Base-by-base conservation (phyloP, 2,329 filamentous ascomycete genomes). In the Lachnellula subtilissima region DNA sequence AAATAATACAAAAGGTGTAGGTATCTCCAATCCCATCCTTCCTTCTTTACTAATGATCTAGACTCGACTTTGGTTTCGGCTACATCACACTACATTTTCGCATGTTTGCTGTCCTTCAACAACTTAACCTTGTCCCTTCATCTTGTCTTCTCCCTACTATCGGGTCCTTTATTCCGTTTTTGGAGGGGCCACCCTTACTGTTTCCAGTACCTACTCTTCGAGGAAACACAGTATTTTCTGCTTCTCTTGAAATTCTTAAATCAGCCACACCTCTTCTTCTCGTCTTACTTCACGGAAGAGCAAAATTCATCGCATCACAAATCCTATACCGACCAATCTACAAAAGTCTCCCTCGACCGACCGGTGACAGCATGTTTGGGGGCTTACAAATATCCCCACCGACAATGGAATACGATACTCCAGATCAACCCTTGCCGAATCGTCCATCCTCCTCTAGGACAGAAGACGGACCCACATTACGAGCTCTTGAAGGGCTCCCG, bases 21-120 rank as follows among this genome's bases (percentile, higher is more conserved):
- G 62, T 60, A 19, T 32, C 35, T 11, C 5, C 52, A 15, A 23
- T 15, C 46, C 35, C 9, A 40, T 8, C 4, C 8, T 28, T n/a
- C 15, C 28, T 47, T 9, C 14, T 25, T 61, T 69, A 43, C 67
- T 52, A 35, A 40, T 51, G 17, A 39, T 14, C 14, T 25, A 70
- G 68, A 22, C 42, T 65, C 9, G 57, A 66, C 40, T 17, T 56
- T 19, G 45, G 50, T 9, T 65, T 65, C 42, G 57, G 46, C 15
- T 69, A 66, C 50, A 53, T 66, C 28, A 64, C 58, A 2, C 50
- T 70, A 4, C 65, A 70, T 49, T 58, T 69, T 39, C 62, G 64
- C 7, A 60, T 69, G 51, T 70, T 69, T 57, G 64, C 67, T 15
- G 64, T 67, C 35, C 61, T 70, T 2, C 66, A 70, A 39, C 69